These are phyloP conservation scores for Verticillium isaacii DNA, from an alignment of 2,329 filamentous ascomycete species.

Conservation along the genomic window DNA sequence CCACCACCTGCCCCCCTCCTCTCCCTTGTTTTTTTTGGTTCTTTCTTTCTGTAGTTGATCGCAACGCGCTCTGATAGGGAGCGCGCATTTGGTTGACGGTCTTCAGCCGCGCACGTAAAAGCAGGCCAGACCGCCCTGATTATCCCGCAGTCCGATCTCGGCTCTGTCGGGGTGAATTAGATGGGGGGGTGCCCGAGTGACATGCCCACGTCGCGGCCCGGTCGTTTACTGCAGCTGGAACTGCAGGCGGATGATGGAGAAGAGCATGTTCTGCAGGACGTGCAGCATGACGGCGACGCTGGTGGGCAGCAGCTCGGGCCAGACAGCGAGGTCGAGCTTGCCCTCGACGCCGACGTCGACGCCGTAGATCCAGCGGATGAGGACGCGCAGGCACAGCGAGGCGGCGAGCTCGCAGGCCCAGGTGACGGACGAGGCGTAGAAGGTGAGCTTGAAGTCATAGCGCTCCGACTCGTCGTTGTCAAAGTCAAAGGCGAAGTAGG, in stretches of 20 bases:
- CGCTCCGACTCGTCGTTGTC: conserved; percentile 29
- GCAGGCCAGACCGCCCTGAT: neutral
- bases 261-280: conserved; percentile 68
- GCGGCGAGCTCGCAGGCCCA: conserved; percentile 64
- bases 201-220: no score
- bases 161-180: neutral
- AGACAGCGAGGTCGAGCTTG: conserved; percentile 58
- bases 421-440: conserved; percentile 58
- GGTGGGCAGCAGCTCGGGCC: conserved; percentile 64
- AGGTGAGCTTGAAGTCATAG: conserved; percentile 61
- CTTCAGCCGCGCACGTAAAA: neutral
- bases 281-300: conserved; percentile 63
- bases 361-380: conserved; percentile 54
- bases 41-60: neutral
- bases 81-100: no score
- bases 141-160: no score
- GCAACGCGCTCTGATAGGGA: neutral
- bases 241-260: conserved; percentile 61
- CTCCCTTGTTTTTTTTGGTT: neutral
- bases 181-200: neutral
- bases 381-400: conserved; percentile 52
- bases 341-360: conserved; percentile 62
- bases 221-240: conserved; percentile 32
- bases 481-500: conserved; percentile 62
- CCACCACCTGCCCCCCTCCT: neutral